Percentiles rank a stretch among this genome's conserved stretches.
These are phyloP conservation scores for Plantago major DNA, from an alignment of 257 asterid genomes.

Conservation along the genomic window DNA sequence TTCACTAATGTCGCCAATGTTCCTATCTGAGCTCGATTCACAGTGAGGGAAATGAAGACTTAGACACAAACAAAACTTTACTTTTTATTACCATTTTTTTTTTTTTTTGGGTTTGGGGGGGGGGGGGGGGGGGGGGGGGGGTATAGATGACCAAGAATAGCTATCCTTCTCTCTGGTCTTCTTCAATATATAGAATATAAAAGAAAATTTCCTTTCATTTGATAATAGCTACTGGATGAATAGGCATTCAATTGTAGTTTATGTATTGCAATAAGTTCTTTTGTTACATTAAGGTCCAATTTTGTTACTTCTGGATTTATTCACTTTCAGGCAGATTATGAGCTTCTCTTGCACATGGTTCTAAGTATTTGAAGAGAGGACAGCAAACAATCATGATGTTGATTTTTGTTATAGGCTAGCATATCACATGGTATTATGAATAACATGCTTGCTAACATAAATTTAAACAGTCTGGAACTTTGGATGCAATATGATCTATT, in stretches of 20 bases:
- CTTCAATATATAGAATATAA: conserved; percentile 18
- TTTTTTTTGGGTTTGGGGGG: no score
- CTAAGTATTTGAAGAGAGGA: neutral
- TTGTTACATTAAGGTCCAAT: neutral
- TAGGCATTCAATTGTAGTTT: conserved; percentile 20
- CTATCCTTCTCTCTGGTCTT: conserved; percentile 15
- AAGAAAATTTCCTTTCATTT: conserved; percentile 3
- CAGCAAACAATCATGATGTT: no score
- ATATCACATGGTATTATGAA: neutral
- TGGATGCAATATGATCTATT: no score
- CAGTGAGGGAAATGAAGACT: conserved; percentile 2
- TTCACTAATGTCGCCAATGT: conserved; percentile 49
- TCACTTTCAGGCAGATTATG: neutral
- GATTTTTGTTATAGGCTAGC: no score
- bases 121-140: no score
- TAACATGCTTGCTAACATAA: no score
- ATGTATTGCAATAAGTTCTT: conserved; percentile 10
- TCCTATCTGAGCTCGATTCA: conserved; percentile 57
- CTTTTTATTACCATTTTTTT: neutral
- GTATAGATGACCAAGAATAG: conserved; percentile 8
- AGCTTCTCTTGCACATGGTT: neutral
- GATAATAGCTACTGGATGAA: conserved; percentile 11
- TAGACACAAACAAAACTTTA: no score
- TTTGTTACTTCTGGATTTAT: neutral
- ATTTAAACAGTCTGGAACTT: no score